Percentiles rank a stretch among this genome's conserved stretches.
Conservation (phyloP, 129 eudicot species). For the Glebionis coronaria region DNA sequence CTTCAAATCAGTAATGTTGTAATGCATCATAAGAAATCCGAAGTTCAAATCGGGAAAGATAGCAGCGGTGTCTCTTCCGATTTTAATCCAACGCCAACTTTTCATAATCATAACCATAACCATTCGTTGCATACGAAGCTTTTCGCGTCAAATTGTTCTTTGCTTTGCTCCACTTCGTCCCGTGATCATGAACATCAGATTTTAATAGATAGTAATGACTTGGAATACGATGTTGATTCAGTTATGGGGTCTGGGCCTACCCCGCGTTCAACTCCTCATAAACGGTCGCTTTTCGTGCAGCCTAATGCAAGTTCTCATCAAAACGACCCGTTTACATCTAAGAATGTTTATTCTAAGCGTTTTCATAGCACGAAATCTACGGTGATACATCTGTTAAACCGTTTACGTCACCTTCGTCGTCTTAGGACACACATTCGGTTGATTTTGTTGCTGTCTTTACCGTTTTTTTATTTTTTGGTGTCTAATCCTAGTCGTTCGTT, state of each 20-base stretch:
- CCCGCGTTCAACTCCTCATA: constrained; percentile 54
- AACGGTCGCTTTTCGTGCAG: constrained; percentile 47
- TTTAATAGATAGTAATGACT: constrained; percentile 8
- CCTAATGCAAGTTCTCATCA: constrained; percentile 24
- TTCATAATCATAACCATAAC: constrained; percentile 24
- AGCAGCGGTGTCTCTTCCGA: constrained; percentile 97
- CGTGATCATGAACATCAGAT: constrained; percentile 25
- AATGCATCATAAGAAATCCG: constrained; percentile 99
- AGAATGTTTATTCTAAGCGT: constrained; percentile 23
- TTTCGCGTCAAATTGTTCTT: constrained; percentile 9
- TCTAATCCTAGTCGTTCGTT: constrained; percentile 73
- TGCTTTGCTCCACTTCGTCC: constrained; percentile 3
- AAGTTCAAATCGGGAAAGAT: constrained; percentile 94
- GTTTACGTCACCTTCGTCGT: constrained; percentile 57
- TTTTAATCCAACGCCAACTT: constrained; percentile 71
- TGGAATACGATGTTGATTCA: constrained; percentile 1
- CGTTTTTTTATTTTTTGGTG: constrained; percentile 77
- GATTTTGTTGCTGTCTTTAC: constrained; percentile 59
- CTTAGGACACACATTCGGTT: constrained; percentile 64
- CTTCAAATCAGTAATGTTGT: too few species aligned
- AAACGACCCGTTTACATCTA: constrained; percentile 25
- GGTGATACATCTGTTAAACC: constrained; percentile 21
- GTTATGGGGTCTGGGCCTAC: constrained; percentile 26
- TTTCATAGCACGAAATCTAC: constrained; percentile 24
- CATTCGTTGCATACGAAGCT: too few species aligned